Evolutionary conservation across 2,329 filamentous ascomycete genomes (phyloP).

Genomic region (Penicillium sp.): DNA sequence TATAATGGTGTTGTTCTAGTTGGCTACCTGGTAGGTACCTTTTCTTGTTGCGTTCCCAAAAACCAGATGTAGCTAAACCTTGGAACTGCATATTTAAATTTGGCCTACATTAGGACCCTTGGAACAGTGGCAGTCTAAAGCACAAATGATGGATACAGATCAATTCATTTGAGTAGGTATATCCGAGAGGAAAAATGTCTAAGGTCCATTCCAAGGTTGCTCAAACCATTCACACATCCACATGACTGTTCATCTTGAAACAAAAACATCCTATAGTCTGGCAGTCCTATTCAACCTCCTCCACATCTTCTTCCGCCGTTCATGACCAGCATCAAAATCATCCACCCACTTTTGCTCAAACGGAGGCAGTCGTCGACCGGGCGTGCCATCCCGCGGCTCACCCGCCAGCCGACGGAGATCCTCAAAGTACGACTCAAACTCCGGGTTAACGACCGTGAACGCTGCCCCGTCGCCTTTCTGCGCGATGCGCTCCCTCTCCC

Average conservation of each 20-base stretch:
- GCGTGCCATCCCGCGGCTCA: slow-evolving; percentile 35
- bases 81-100: too few relatives aligned
- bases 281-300: slow-evolving; percentile 43
- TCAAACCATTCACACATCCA: too few relatives aligned
- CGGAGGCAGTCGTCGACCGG: slow-evolving; percentile 38
- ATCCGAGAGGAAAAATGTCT: too few relatives aligned
- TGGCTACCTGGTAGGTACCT: too few relatives aligned
- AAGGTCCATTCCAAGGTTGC: too few relatives aligned
- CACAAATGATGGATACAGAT: too few relatives aligned
- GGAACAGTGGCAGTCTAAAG: too few relatives aligned
- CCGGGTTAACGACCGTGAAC: slow-evolving; percentile 54
- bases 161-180: too few relatives aligned
- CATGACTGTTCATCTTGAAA: slow-evolving; percentile 9
- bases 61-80: too few relatives aligned
- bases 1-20: too few relatives aligned
- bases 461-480: slow-evolving; percentile 51
- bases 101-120: too few relatives aligned
- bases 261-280: slow-evolving; percentile 3
- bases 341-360: slow-evolving; percentile 42
- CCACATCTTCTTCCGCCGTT: slow-evolving; percentile 56
- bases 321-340: slow-evolving; percentile 51
- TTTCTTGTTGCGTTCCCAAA: too few relatives aligned
- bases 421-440: slow-evolving; percentile 63
- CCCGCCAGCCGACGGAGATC: slow-evolving; percentile 41
- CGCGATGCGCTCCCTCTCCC: slow-evolving; percentile 54